A percentile compares a stretch with the other conserved stretches of the same genome.
Evolutionary conservation across 257 asterid genomes (phyloP).

Genomic region (Fraxinus anomala): DNA sequence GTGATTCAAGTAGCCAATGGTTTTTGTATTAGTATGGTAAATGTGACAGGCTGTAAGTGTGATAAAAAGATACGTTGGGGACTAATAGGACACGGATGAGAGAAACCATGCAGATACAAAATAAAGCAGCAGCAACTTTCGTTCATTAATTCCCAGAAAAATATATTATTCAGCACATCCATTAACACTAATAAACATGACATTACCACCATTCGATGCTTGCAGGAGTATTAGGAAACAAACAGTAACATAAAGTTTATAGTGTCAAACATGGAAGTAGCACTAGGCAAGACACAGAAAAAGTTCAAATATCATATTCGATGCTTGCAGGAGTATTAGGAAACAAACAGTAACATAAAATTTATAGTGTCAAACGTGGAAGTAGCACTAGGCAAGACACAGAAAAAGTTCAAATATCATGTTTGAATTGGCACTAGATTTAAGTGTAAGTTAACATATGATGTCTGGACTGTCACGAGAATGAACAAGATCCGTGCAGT

Average conservation of each 20-base stretch:
- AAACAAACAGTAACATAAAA: conserved; percentile 3
- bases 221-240: conserved; percentile 11
- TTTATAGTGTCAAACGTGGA: conserved; percentile 13
- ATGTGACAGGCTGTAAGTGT: too few species aligned
- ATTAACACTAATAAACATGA: conserved; percentile 11
- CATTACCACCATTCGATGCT: conserved; percentile 35
- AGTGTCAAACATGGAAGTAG: conserved; percentile 25
- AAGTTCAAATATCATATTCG: conserved; percentile 19
- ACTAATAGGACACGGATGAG: too few species aligned
- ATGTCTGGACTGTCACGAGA: conserved; percentile 5
- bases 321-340: conserved; percentile 1
- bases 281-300: conserved; percentile 10
- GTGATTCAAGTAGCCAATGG: too few species aligned
- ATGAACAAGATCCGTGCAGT: neutral
- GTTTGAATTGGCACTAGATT: neutral
- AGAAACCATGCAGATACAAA: too few species aligned
- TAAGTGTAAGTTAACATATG: neutral
- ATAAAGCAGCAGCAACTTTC: neutral
- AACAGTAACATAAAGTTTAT: neutral
- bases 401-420: conserved; percentile 22
- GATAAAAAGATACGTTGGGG: too few species aligned
- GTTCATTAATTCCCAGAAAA: neutral
- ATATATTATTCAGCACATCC: conserved; percentile 24
- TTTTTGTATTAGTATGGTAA: too few species aligned
- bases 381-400: conserved; percentile 20